These are phyloP conservation scores for Dactylis glomerata DNA, from an alignment of 176 grass and related monocot genomes.

Conservation along the genomic window DNA sequence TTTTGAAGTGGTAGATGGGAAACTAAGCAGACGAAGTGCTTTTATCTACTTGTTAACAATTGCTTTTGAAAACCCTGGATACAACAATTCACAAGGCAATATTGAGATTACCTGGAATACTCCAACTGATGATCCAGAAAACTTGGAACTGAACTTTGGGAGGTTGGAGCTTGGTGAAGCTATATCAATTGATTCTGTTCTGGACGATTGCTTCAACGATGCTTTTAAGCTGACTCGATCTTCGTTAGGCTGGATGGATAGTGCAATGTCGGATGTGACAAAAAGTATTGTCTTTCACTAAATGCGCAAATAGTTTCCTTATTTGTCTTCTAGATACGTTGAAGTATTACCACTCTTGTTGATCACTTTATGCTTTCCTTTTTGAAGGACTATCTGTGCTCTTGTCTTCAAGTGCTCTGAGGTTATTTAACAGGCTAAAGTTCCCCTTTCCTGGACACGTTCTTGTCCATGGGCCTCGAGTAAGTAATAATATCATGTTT, in stretches of 20 bases:
- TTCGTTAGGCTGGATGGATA: conserved; percentile 92
- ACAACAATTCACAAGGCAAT: conserved; percentile 40
- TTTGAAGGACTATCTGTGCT: conserved; percentile 73
- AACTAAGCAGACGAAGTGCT: conserved; percentile 42
- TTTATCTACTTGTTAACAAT: conserved; percentile 65
- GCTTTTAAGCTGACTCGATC: conserved; percentile 50
- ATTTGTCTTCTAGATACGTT: not conserved
- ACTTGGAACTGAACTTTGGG: conserved; percentile 48
- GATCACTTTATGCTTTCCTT: conserved; percentile 20
- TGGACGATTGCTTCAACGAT: conserved; percentile 42
- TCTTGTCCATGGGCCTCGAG: conserved; percentile 86
- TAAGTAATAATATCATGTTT: conserved; percentile 56
- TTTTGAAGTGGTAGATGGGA: conserved; percentile 66
- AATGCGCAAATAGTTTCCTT: conserved; percentile 5
- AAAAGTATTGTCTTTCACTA: conserved; percentile 51
- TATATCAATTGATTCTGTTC: conserved; percentile 49
- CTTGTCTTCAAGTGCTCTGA: conserved; percentile 60
- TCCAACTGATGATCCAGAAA: conserved; percentile 38
- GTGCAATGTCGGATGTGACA: conserved; percentile 71
- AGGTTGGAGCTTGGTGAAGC: conserved; percentile 74
- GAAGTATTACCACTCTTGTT: not conserved
- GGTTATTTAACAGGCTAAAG: conserved; percentile 54
- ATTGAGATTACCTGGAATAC: conserved; percentile 51
- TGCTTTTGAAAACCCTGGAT: conserved; percentile 52
- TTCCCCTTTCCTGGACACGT: conserved; percentile 73